Conservation (phyloP, 2,329 filamentous ascomycete species). For the Diaporthe australafricana region DNA sequence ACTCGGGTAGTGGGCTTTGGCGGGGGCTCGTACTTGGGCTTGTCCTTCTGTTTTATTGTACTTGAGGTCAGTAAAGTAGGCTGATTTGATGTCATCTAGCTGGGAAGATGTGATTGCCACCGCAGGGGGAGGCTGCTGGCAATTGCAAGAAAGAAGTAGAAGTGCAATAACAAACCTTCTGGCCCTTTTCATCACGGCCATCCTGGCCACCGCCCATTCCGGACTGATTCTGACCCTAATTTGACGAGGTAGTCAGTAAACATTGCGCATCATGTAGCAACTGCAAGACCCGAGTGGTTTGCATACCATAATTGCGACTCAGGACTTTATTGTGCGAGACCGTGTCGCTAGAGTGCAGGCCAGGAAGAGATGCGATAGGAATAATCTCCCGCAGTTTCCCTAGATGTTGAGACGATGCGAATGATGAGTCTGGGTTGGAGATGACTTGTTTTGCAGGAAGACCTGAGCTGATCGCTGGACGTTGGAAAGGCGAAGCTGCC, state of each 20-base stretch:
- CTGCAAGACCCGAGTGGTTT: not conserved
- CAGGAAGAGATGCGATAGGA: not conserved
- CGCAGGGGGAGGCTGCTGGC: not conserved
- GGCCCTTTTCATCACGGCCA: constrained; percentile 87
- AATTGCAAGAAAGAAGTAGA: constrained; percentile 2
- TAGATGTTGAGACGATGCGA: not conserved
- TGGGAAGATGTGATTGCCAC: constrained; percentile 13
- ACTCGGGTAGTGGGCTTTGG: constrained; percentile 96
- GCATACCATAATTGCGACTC: constrained; percentile 44
- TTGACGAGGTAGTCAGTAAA: constrained; percentile 37
- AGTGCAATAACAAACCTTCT: constrained; percentile 75
- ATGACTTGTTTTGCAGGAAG: not conserved
- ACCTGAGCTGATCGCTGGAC: not conserved
- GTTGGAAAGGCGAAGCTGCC: constrained; percentile 26
- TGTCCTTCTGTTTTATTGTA: constrained; percentile 81
- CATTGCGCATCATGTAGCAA: constrained; percentile 1
- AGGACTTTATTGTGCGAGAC: constrained; percentile 4
- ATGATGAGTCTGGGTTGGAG: not conserved
- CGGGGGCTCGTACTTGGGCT: constrained; percentile 99
- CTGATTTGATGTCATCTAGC: constrained; percentile 26
- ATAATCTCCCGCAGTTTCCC: not conserved
- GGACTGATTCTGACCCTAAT: constrained; percentile 85
- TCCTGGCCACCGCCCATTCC: constrained; percentile 82
- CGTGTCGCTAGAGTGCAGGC: not conserved
- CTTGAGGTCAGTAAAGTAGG: constrained; percentile 34